Base-by-base conservation (phyloP, 1,284 basidiomycete genomes). In the Stereum hirsutum region DNA sequence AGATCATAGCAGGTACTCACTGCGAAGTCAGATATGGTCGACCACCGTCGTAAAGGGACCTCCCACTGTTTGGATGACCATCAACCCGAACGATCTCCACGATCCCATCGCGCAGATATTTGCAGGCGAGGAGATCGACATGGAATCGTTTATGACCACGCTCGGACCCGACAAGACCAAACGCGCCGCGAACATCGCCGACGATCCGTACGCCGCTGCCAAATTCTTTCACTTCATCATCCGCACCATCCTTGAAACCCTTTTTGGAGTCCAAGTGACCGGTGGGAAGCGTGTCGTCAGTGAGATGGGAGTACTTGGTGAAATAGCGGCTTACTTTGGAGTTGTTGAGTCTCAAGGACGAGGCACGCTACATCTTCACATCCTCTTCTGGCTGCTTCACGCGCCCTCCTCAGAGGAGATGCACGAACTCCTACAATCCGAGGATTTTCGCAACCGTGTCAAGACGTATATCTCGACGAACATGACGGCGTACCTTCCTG, bases 201-300 rank as follows among this genome's bases (percentile, higher is more conserved):
- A 23, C 0, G 63, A 73, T 52, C 64, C 65, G 11, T 70, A 55
- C 46, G 63, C 63, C 0, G 54, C 63, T 0, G 59, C 63, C 0
- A 52, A 62, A 32, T 72, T 61, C 43, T 72, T 66, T 43, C 57
- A 69, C 33, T 61, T 66, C 37, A 53, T 62, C 0, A 61, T 72
- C 3, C 14, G 49, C 0, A 47, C 50, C 0, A 52, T 70, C 0
- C 41, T 70, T 0, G 51, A 61, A 15, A 54, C 34, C 0, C 28
- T 72, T 0, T 63, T 72, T 42, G 60, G 62, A 0, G 49, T 72
- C 1, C 33, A 56, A n/a, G 49, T 52, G 2, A 54, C 19, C 12
- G 42, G 3, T 6, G 7, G 3, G 33, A 17, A 10, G n/a, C 37
- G 43, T 27, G 47, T 64, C 44, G 32, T n/a, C 28, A 42, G 2